These are phyloP conservation scores for Fusarium pilosicola DNA, from an alignment of 2,329 filamentous ascomycete species.

Conservation along the genomic window DNA sequence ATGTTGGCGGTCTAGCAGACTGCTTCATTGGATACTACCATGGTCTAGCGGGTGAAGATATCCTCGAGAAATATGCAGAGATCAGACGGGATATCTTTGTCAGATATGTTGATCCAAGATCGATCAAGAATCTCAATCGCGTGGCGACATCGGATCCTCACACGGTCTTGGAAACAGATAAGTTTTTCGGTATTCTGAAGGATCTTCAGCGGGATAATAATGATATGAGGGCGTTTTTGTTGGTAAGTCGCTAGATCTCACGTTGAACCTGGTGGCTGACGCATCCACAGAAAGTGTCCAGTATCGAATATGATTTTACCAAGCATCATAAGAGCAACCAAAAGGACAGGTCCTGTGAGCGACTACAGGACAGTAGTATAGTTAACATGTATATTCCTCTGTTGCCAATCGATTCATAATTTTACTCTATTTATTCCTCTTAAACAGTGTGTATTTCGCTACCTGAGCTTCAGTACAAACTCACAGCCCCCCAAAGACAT, in stretches of 20 bases:
- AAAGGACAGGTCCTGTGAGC: not conserved
- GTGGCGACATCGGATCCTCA: not conserved
- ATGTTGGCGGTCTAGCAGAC: not conserved
- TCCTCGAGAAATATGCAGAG: not conserved
- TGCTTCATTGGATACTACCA: constrained; percentile 2
- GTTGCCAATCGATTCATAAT: accelerated
- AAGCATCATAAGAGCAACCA: not conserved
- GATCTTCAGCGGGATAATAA: not conserved
- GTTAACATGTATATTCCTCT: accelerated
- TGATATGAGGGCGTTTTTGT: not conserved
- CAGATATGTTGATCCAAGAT: not conserved
- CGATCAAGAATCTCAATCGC: constrained; percentile 5
- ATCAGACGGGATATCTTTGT: not conserved
- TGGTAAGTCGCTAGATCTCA: not conserved
- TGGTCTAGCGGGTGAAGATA: not conserved
- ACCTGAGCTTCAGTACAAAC: not conserved
- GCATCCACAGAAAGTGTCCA: not conserved
- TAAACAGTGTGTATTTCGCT: not conserved
- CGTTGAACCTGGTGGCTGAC: not conserved
- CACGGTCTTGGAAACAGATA: not conserved
- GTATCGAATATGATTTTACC: not conserved
- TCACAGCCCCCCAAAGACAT: no score
- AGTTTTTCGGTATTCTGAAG: not conserved
- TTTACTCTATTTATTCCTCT: accelerated
- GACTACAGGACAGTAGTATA: accelerated